Percentiles rank a stretch among this genome's conserved stretches.
These are phyloP conservation scores for Perkinsus olseni DNA, from an alignment of 169 alveolate species.

Conservation along the genomic window DNA sequence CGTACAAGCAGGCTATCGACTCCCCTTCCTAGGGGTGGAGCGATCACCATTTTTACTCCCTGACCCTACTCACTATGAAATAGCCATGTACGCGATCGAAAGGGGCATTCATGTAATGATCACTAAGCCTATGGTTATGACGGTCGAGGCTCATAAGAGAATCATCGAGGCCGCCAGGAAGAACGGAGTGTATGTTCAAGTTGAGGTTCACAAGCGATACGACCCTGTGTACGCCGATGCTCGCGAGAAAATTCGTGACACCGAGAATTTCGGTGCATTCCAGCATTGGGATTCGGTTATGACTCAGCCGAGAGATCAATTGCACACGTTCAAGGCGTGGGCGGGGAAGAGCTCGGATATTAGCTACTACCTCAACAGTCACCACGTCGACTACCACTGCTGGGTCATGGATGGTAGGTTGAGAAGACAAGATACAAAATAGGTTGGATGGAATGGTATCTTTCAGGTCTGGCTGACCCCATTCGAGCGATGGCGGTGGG, in stretches of 20 bases:
- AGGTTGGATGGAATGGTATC: not conserved
- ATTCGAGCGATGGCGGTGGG: not conserved
- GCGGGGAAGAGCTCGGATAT: conserved; percentile 9
- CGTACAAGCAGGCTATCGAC: conserved; percentile 5
- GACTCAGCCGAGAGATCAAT: conserved; percentile 7
- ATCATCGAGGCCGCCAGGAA: not conserved
- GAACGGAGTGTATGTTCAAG: not conserved
- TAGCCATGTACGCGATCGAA: not conserved
- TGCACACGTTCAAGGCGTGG: conserved; percentile 14
- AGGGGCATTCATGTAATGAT: not conserved
- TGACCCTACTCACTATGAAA: conserved; percentile 14
- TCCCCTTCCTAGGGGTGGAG: not conserved
- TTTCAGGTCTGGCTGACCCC: not conserved
- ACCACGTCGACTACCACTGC: conserved; percentile 10
- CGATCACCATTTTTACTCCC: conserved; percentile 8
- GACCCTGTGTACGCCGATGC: conserved; percentile 15
- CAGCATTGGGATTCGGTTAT: not conserved
- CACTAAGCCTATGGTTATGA: conserved; percentile 6
- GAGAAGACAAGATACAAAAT: not conserved
- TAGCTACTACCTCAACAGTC: conserved; percentile 2
- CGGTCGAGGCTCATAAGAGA: not conserved
- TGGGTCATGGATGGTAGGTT: conserved; percentile 12
- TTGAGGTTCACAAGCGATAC: conserved; percentile 10
- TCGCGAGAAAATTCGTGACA: not conserved
- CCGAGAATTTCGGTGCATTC: not conserved